Evolutionary conservation across 306 rosid genomes (phyloP), one percentile per base, ranked within the genome.

Genomic region (Trifolium repens): DNA sequence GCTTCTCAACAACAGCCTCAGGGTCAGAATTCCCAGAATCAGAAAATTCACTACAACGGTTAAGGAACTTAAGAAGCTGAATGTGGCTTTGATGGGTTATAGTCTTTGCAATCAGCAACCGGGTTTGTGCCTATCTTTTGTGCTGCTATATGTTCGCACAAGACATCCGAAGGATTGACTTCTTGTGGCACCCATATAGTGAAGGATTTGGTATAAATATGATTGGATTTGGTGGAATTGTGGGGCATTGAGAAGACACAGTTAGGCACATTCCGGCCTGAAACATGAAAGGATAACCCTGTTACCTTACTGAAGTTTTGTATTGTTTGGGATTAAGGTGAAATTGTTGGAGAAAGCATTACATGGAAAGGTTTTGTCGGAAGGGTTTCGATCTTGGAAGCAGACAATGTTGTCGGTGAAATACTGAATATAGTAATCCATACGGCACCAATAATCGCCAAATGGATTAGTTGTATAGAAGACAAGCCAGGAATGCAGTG

Each of bases 11-110:
- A 84, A 73, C 97, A 90, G 87, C 85, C 93, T 75, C 93, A 83
- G 81, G 86, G 88, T 69, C 99, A 89, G 86, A 88, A 86, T 85
- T 84, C 97, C 61, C 98, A 92, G 87, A 96, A 89, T 80, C 99
- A 92, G 88, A 96, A 92, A 85, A 82, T 90, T 73, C 98, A 92
- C 76, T 92, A 84, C 81, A 92, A 87, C 68, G 97, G 99, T 96
- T 96, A 82, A 87, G 80, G 74, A 77, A 83, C 74, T 14, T 65
- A 71, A 69, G 84, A 79, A 82, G 81, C 71, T 77, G 55, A 72
- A 75, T 71, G 71, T 83, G 83, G 86, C 87, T 78, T 84, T 92
- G 89, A 89, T 87, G 98, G 99, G 99, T 90, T 91, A 87, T 87
- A 80, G 79, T 89, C 93, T 83, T 90, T 85, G 97, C 91, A 86